Evolutionary conservation across 352 stramenopile species (phyloP), one percentile per base, ranked within the genome.

Genomic region (Phytophthora sp.): DNA sequence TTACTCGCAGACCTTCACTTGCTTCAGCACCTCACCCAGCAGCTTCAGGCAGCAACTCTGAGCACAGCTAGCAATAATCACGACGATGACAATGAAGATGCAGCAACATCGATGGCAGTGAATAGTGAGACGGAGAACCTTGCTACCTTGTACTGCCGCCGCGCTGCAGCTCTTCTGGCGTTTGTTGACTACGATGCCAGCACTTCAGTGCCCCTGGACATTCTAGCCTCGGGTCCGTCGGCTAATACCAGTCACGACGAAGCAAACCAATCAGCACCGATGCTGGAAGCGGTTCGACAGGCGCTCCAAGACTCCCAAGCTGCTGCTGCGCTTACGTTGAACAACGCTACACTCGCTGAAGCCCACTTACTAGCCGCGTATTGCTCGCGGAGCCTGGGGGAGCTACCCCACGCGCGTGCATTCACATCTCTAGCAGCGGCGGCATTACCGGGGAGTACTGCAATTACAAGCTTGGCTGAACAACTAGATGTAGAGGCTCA

Each of bases 171-270:
- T 18, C 49, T 85, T 21, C 46, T 85, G 29, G 57, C 66, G 7
- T 76, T 73, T 65, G 65, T 74, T n/a, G 65, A 83, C 59, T 80
- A 76, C 26, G 77, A 85, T 21, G 69, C 73, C 5, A 67, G 64
- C 20, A 63, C 52, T 20, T 54, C 36, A 42, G 45, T 79, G 1
- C 71, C 71, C 7, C 45, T 74, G 3, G 58, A 79, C 44, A 56
- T 63, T 33, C 33, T 77, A 38, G 30, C 60, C 3, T 52, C 65
- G 1, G 47, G n/a, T 31, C 23, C 67, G 12, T 59, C 49, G 9
- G 57, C 51, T 33, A 66, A 20, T 20, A 35, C 24, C 8, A 31
- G 24, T 23, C 46, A 2, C 5, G 33, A 63, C 15, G 20, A 73
- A 63, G 56, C 30, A 15, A 57, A 69, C n/a, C 18, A 74, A 53